Evolutionary conservation across 169 alveolate genomes (phyloP).

Genomic region (Eimeria sp.): DNA sequence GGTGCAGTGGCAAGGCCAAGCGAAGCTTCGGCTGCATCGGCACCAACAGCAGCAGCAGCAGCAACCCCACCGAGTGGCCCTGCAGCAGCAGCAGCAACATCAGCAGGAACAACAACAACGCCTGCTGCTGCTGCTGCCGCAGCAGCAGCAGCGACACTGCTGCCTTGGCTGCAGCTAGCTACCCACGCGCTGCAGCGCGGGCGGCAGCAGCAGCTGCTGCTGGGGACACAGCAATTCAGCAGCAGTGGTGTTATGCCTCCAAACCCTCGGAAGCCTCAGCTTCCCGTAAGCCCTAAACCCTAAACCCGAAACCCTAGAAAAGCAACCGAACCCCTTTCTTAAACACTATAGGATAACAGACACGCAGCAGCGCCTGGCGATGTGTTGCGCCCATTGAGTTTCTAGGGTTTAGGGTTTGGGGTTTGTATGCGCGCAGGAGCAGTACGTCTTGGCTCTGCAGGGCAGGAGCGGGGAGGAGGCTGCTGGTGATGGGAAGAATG

Average conservation of each 20-base stretch:
- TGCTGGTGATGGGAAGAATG: background rate
- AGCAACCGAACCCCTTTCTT: background rate
- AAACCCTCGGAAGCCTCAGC: slow-evolving; percentile 27
- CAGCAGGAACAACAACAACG: no score
- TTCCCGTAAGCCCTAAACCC: slow-evolving; percentile 15
- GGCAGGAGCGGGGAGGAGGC: background rate
- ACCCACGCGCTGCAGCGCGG: slow-evolving; percentile 43
- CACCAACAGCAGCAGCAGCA: slow-evolving; percentile 15
- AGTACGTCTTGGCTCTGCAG: slow-evolving; percentile 26
- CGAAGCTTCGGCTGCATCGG: background rate
- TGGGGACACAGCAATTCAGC: background rate
- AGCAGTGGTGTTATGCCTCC: background rate
- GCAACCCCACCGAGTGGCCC: background rate
- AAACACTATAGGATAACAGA: background rate
- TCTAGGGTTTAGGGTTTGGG: background rate
- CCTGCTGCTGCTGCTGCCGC: no score
- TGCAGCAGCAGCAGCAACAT: background rate
- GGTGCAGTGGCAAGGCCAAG: background rate
- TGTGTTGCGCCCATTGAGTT: background rate
- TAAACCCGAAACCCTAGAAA: background rate
- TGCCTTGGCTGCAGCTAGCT: slow-evolving; percentile 36
- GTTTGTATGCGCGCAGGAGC: slow-evolving; percentile 26
- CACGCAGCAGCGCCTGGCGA: background rate
- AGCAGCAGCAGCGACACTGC: no score
- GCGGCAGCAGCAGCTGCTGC: slow-evolving; percentile 55